Conservation (phyloP, 2,329 filamentous ascomycete species). For the Metarhizium album region DNA sequence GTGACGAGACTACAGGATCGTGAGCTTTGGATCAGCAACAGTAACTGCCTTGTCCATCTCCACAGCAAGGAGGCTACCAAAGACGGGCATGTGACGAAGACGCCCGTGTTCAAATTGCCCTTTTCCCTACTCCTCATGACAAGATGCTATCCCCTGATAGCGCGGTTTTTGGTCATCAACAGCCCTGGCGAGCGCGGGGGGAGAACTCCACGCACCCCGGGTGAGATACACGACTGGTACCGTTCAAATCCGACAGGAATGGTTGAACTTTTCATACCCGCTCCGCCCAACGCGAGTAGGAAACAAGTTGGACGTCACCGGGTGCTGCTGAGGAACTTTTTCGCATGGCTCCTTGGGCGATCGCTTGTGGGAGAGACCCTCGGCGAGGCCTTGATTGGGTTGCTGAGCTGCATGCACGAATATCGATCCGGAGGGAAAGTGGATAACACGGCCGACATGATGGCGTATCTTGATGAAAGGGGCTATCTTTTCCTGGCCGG, state of each 20-base stretch:
- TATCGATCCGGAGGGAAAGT: constrained; percentile 49
- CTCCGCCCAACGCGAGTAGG: constrained; percentile 42
- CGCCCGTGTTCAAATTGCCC: constrained; percentile 57
- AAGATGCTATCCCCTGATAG: constrained; percentile 50
- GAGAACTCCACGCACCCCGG: constrained; percentile 12
- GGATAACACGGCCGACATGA: constrained; percentile 39
- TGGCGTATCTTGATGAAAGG: constrained; percentile 52
- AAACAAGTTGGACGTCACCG: constrained; percentile 51
- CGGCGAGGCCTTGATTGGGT: constrained; percentile 49
- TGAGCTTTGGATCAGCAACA: constrained; percentile 58
- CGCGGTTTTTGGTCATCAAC: constrained; percentile 30
- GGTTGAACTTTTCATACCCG: constrained; percentile 59
- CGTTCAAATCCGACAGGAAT: constrained; percentile 18
- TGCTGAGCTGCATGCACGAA: constrained; percentile 55
- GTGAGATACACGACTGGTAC: constrained; percentile 23
- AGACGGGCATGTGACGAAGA: constrained; percentile 48
- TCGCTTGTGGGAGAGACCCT: constrained; percentile 59
- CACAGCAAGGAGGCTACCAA: constrained; percentile 33
- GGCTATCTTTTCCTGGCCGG: constrained; percentile 59
- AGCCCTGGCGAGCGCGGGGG: constrained; percentile 18
- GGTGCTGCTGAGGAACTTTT: constrained; percentile 61
- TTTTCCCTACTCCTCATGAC: constrained; percentile 45
- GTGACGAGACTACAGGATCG: constrained; percentile 52
- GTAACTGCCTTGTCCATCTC: constrained; percentile 60
- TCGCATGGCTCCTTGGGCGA: constrained; percentile 57